Evolutionary conservation across 1,284 basidiomycete genomes (phyloP), one percentile per base, ranked within the genome.

Genomic region (Melampsora abietis-canadensis): DNA sequence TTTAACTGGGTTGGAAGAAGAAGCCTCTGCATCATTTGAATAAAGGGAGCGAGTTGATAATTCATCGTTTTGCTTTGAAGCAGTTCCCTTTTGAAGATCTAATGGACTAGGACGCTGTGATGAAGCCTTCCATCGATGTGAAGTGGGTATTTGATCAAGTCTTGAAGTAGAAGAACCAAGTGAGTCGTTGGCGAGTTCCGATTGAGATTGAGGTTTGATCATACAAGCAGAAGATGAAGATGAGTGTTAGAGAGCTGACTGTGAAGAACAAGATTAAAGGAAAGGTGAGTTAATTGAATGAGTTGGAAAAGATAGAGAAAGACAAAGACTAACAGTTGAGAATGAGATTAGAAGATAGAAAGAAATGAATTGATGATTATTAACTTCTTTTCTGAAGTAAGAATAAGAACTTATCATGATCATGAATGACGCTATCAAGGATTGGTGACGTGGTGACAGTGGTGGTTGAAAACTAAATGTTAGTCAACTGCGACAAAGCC

Each of bases 181-280:
- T 30, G 37, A 60, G 24, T 64, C 61, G 60, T 40, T 46, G 61
- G 4, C 37, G 59, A 51, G 5, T 24, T 60, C 54, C 4, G 40
- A 57, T 27, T 27, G 67, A 17, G 46, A 59, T 37, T 46, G 59
- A 24, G 60, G 63, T 27, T 34, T 48, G 46, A 70, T 47, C 68
- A 70, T 70, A 30, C 60, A 59, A 59, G 21, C 63, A 62, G 19
- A 30, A 46, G 44, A 40, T 21, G 34, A 30, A 34, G 21, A 37
- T 65, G n/a, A 46, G 24, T 44, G 63, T 3, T 54, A 5, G 2
- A 8, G 17, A 54, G 6, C 12, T 40, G 37, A 40, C 37, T 40
- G 37, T 40, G 24, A 27, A 2, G 24, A 21, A n/a, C 12, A 54
- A 54, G 24, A 54, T 3, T 1, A 19, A 27, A n/a, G 24, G 24